Evolutionary conservation across 2,329 filamentous ascomycete genomes (phyloP), one percentile per base, ranked within the genome.

Genomic region (Beauveria scarabaeidicola): DNA sequence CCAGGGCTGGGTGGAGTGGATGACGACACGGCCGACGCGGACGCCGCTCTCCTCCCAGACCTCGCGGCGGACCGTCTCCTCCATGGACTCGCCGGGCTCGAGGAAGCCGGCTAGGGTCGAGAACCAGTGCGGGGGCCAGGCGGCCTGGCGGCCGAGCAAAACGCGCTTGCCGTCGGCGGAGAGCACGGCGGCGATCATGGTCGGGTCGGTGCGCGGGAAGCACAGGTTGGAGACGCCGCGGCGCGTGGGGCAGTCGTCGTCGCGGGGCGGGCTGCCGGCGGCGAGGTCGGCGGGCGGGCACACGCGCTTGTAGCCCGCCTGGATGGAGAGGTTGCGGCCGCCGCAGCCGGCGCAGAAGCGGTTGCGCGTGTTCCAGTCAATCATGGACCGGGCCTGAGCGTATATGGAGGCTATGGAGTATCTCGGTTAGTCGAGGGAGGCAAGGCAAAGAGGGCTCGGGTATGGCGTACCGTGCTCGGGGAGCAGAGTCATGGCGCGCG

Each of bases 291-390:
- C 84, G 0, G 88, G 82, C 8, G 90, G 89, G 69, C 90, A 95
- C 8, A 85, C 81, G 50, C 90, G 84, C 75, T 95, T 95, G 70
- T 88, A 91, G 52, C 90, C 90, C 5, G 85, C 88, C 67, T 92
- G 87, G 27, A 90, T 79, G 19, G 87, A 88, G 62, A 97, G 77
- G 0, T 91, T 97, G 25, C 82, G 85, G 68, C 89, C 83, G 38
- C 94, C 93, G 73, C 94, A 99, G 59, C 88, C 87, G 36, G 86
- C 91, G 73, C 94, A 99, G 79, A 91, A 99, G 32, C 88, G 89
- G 74, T 96, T 96, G 55, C 93, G 88, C 27, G 81, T 81, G 75
- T 99, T 97, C 94, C 94, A 99, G 76, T 97, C 94, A 40, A 95
- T 78, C 27, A 97, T 80, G 50, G 91, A 89, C 59, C 93, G 86